Evolutionary conservation across 2,329 filamentous ascomycete species (phyloP).

Genomic region (Epichloe uncinata): DNA sequence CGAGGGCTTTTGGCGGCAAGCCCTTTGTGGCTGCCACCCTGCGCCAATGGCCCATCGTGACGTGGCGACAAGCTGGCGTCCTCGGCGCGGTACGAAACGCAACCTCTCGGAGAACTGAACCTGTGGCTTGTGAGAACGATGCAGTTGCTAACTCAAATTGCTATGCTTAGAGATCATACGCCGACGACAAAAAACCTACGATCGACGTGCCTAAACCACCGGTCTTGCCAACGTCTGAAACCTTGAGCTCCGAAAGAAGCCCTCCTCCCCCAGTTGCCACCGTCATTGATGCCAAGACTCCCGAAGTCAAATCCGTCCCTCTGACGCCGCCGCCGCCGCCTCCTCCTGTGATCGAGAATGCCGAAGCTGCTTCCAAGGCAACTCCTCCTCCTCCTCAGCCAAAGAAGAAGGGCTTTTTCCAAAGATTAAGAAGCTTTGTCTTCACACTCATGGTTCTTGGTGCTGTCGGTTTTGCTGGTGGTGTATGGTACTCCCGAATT

Average conservation of each 20-base stretch:
- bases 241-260: constrained; percentile 33
- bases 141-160: neutral
- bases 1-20: constrained; percentile 44
- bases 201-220: constrained; percentile 34
- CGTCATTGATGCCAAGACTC: constrained; percentile 12
- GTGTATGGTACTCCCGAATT: constrained; percentile 83
- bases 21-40: constrained; percentile 36
- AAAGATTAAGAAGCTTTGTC: constrained; percentile 65
- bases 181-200: constrained; percentile 39
- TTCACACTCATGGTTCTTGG: constrained; percentile 65
- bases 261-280: constrained; percentile 25
- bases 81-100: constrained; percentile 18
- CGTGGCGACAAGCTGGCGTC: constrained; percentile 20
- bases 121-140: neutral
- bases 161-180: constrained; percentile 38
- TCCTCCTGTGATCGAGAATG: neutral
- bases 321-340: constrained; percentile 17
- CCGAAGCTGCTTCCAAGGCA: constrained; percentile 1
- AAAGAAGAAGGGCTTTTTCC: constrained; percentile 51
- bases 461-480: constrained; percentile 68
- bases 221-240: constrained; percentile 41
- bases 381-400: constrained; percentile 23
- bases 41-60: constrained; percentile 43
- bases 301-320: constrained; percentile 16
- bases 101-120: neutral